Evolutionary conservation across 2,329 filamentous ascomycete genomes (phyloP).

Genomic region (Exserohilum rostratum): DNA sequence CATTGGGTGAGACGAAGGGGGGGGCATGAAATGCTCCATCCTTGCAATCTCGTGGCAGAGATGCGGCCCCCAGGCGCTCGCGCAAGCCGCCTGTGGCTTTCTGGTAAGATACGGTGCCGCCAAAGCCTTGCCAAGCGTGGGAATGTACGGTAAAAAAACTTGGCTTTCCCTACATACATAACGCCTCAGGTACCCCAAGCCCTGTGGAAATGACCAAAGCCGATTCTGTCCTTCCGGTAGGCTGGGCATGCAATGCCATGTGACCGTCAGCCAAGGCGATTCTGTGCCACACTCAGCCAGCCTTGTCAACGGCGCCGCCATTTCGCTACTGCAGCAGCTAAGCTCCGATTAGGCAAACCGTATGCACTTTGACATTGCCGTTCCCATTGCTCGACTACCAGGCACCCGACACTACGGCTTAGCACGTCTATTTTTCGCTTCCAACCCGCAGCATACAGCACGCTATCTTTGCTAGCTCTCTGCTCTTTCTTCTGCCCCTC

Average conservation of each 20-base stretch:
- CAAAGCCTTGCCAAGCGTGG: background rate
- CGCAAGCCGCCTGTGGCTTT: constrained; percentile 1
- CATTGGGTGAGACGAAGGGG: background rate
- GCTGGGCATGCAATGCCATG: background rate
- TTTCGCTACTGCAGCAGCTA: background rate
- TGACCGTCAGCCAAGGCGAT: background rate
- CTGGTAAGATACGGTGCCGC: constrained; percentile 4
- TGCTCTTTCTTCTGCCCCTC: no score
- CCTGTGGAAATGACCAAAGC: background rate
- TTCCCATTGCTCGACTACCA: background rate
- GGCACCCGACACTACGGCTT: no score
- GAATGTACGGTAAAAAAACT: background rate
- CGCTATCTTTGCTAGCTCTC: no score
- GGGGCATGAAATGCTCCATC: background rate
- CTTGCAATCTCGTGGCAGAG: background rate
- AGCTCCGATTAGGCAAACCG: no score
- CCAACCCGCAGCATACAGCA: no score
- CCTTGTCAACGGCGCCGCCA: background rate
- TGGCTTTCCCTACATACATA: background rate
- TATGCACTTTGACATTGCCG: background rate
- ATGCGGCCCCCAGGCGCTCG: background rate
- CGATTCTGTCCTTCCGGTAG: background rate
- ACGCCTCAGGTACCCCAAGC: no score
- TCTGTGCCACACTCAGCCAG: background rate
- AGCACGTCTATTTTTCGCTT: no score